phyloP scores from a whole-genome alignment of 2,329 filamentous ascomycete species.

The Pseudogymnoascus sp. region DNA sequence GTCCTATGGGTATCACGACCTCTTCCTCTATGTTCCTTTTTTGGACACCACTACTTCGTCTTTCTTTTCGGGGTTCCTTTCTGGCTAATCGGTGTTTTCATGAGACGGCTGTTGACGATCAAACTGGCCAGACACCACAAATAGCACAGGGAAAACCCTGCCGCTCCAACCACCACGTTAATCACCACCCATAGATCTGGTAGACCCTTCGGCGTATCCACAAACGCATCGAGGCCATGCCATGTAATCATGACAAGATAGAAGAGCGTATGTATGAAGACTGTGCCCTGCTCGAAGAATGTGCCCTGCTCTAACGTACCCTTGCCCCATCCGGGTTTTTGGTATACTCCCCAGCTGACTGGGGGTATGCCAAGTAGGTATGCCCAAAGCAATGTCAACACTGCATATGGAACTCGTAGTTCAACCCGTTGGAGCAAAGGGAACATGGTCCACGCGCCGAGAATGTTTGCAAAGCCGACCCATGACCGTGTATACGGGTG shows the following conservation, averaged over 20 bases:
- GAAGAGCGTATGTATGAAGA: slow-evolving; percentile 63
- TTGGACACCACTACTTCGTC: not conserved
- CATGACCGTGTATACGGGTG: slow-evolving; percentile 70
- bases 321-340: slow-evolving; percentile 36
- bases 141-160: slow-evolving; percentile 80
- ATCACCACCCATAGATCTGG: slow-evolving; percentile 92
- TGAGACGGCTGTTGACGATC: not conserved
- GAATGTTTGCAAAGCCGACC: slow-evolving; percentile 91
- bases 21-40: not conserved
- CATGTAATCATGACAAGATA: slow-evolving; percentile 72
- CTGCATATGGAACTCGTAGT: slow-evolving; percentile 72
- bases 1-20: not conserved
- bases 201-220: slow-evolving; percentile 62
- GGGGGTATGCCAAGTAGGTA: slow-evolving; percentile 85
- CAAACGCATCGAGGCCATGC: slow-evolving; percentile 67
- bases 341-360: slow-evolving; percentile 60
- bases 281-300: slow-evolving; percentile 44
- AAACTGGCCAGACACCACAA: slow-evolving; percentile 77
- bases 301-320: slow-evolving; percentile 43
- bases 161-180: slow-evolving; percentile 79
- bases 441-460: slow-evolving; percentile 89
- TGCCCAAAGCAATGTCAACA: slow-evolving; percentile 80
- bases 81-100: not conserved
- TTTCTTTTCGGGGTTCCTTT: not conserved
- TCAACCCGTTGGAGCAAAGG: slow-evolving; percentile 81